Evolutionary conservation across 768 basidiomycete species (phyloP), one percentile per base, ranked within the genome.

Genomic region (Termitomyces sp.): DNA sequence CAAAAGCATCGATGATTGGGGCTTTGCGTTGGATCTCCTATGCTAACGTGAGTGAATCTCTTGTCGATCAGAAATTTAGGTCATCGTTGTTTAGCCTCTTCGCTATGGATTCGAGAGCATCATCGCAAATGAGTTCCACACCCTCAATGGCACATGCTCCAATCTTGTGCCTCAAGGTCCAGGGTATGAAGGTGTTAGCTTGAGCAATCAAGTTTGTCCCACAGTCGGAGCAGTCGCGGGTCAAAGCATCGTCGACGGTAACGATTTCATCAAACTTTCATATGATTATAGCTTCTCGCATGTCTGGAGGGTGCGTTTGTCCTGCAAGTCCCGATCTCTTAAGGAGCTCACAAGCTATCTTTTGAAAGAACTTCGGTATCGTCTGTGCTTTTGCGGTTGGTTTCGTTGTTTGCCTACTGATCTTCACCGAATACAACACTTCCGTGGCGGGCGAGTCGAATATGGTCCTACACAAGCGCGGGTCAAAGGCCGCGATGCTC

Each of bases 121-220:
- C 42, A 77, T 95, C 67, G 77, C 82, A 22, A 95, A 94, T 70
- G 92, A 96, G 69, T 94, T 94, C 72, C 83, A 81, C 62, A 85
- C 81, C 0, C 71, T 89, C 7, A 69, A 87, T 22, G 90, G 86
- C 46, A 65, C 72, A 15, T 87, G 87, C 65, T 73, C 86, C 26
- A 68, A 74, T 41, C 72, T 89, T 15, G 82, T 86, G 0, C 86
- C 88, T 4, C 76, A 73, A 3, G 87, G 88, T 0, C 72, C 85
- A 0, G 82, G 82, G 0, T 90, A 90, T 60, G 81, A 81, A 61
- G 73, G 73, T 20, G 67, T 86, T 41, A 68, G 76, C 3, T 61
- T 86, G 16, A 69, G 62, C 1, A 90, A 93, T 66, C 92, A 92
- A 70, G 86, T 87, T 1, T 95, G 93, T 68, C 79, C 88, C 2